Evolutionary conservation across 2,329 filamentous ascomycete genomes (phyloP).

Genomic region (Alternaria burnsii): DNA sequence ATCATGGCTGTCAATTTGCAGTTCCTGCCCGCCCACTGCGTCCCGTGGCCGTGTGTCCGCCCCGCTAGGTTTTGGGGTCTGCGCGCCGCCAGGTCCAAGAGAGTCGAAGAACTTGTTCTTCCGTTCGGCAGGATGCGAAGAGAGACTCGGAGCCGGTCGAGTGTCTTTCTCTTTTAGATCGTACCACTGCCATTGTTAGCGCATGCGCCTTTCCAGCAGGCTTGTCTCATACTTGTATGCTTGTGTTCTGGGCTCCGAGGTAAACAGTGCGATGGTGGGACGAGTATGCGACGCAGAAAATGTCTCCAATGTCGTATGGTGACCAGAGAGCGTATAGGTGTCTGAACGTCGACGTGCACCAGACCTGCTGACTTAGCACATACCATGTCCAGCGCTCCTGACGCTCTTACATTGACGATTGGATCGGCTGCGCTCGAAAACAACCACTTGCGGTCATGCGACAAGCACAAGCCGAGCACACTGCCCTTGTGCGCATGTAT

Average conservation of each 20-base stretch:
- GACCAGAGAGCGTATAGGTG: constrained; percentile 91
- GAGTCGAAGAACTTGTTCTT: constrained; percentile 95
- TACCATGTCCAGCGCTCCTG: no score
- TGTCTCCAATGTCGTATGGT: constrained; percentile 90
- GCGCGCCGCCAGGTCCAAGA: constrained; percentile 80
- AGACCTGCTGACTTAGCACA: constrained; percentile 62
- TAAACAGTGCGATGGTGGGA: constrained; percentile 81
- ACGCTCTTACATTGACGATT: constrained; percentile 75
- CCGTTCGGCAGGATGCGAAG: constrained; percentile 76
- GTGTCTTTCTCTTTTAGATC: constrained; percentile 71
- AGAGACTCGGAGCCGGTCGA: constrained; percentile 68
- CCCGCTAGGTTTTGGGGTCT: constrained; percentile 75
- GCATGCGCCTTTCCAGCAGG: neutral
- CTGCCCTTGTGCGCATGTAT: constrained; percentile 92
- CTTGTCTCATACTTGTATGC: constrained; percentile 63
- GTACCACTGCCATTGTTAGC: constrained; percentile 70
- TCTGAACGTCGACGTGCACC: constrained; percentile 79
- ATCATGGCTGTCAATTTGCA: constrained; percentile 83
- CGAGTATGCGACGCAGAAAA: constrained; percentile 95
- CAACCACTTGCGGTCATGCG: constrained; percentile 75
- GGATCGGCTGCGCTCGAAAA: constrained; percentile 95
- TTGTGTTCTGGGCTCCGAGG: constrained; percentile 91
- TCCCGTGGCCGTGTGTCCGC: constrained; percentile 58
- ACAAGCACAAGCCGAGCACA: constrained; percentile 84
- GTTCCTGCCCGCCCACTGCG: constrained; percentile 67